Conservation (phyloP, 805 yeast genomes). For the Jamesozyma hellenica region DNA sequence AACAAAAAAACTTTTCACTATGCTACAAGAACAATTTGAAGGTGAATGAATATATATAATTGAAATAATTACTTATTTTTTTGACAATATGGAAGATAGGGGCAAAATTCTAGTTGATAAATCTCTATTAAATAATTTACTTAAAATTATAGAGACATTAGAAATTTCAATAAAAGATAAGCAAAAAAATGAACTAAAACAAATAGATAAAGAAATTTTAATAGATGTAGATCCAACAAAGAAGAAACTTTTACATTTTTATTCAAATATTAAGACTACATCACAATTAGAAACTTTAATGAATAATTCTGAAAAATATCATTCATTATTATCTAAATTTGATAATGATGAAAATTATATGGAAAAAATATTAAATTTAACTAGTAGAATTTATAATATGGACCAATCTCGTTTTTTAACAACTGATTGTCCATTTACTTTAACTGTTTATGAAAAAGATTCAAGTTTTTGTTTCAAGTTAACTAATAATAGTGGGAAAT, state of each 20-base stretch:
- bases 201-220: background rate
- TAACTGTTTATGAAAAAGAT: conserved; percentile 4
- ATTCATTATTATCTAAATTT: background rate
- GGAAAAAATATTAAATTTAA: background rate
- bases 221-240: conserved; percentile 2
- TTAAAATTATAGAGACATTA: too few species aligned
- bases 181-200: background rate
- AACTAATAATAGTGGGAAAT: conserved; percentile 1
- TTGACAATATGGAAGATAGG: too few species aligned
- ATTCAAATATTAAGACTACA: background rate
- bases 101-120: too few species aligned
- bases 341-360: conserved; percentile 1
- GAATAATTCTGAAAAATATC: background rate
- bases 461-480: conserved; percentile 3
- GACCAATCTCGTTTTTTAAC: too few species aligned
- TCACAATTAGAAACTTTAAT: conserved; percentile 1
- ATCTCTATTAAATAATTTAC: too few species aligned
- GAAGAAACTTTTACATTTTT: conserved; percentile 1
- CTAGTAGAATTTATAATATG: background rate
- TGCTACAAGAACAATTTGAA: too few species aligned
- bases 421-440: conserved; percentile 1
- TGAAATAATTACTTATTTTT: too few species aligned
- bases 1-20: too few species aligned
- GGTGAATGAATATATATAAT: too few species aligned
- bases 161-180: background rate